Evolutionary conservation across 345 rosid genomes (phyloP).

Genomic region (Eucalyptus erythrocorys): DNA sequence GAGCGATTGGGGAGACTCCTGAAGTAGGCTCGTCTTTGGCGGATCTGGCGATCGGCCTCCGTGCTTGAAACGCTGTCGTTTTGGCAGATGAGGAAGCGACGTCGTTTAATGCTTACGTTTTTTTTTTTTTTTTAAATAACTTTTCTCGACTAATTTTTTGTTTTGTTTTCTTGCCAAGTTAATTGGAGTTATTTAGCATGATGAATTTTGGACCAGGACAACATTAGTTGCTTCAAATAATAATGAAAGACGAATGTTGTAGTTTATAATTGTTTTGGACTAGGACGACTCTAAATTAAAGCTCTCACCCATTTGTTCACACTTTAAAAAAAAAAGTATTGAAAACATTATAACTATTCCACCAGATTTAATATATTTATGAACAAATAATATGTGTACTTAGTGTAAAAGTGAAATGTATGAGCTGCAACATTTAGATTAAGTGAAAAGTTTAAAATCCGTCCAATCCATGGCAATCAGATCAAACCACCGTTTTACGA

Average conservation of each 20-base stretch:
- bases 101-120: not conserved
- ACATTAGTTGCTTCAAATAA: not conserved
- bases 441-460: not conserved
- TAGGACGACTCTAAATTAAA: not conserved
- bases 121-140: not conserved
- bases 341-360: not conserved
- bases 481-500: not conserved
- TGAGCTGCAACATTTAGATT: not conserved
- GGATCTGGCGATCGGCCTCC: not conserved
- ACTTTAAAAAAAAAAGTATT: not conserved
- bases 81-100: not conserved
- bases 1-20: not conserved
- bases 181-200: not conserved
- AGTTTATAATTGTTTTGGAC: not conserved
- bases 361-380: not conserved
- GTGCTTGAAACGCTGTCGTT: not conserved
- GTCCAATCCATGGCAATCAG: not conserved
- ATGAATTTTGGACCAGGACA: not conserved
- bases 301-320: not conserved
- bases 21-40: not conserved
- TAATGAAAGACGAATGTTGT: not conserved
- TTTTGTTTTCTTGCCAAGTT: not conserved
- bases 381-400: not conserved
- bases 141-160: not conserved
- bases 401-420: not conserved